Evolutionary conservation across 257 asterid genomes (phyloP), one percentile per base, ranked within the genome.

Genomic region (Salvia splendens): DNA sequence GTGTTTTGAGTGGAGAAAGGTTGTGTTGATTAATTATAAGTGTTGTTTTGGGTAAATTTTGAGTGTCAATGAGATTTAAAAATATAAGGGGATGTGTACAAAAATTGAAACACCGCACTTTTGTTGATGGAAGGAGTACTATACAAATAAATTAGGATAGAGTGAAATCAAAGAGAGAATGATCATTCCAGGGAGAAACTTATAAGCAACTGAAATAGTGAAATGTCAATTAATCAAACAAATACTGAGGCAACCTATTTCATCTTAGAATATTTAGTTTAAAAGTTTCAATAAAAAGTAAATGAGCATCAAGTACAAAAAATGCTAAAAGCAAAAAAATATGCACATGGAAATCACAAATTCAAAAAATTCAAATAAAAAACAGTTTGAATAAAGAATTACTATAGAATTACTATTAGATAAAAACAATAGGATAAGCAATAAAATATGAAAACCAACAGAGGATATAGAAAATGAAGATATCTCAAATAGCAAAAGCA

Each of bases 381-480:
- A 11, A 24, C n/a, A 61, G 36, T 11, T 12, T 36, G 14, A 35
- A 35, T 20, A 16, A 14, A 56, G 43, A 54, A n/a, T 41, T 12
- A 20, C 1, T 20, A 20, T 20, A 20, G 24, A 20, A 20, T 20
- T 20, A 20, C 24, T 20, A 47, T 72, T 24, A n/a, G 15, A 66
- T 14, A 58, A 42, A 42, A 57, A 50, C 40, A 58, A 65, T n/a
- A 49, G 24, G 58, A 49, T 10, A 41, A 12, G 63, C 45, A 32
- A 46, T 28, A 66, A 54, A 50, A 16, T 28, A 59, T 15, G 43
- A 51, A 52, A 61, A 51, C 48, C 55, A 58, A n/a, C 14, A 33
- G 16, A 59, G 33, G 24, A 69, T 47, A 51, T 0, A 42, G 35
- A 30, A 71, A 71, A 52, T 61, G 42, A 40, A 52, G 64, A 33